These are phyloP conservation scores for Fusarium sp. DNA, from an alignment of 2,329 filamentous ascomycete genomes.

Conservation along the genomic window DNA sequence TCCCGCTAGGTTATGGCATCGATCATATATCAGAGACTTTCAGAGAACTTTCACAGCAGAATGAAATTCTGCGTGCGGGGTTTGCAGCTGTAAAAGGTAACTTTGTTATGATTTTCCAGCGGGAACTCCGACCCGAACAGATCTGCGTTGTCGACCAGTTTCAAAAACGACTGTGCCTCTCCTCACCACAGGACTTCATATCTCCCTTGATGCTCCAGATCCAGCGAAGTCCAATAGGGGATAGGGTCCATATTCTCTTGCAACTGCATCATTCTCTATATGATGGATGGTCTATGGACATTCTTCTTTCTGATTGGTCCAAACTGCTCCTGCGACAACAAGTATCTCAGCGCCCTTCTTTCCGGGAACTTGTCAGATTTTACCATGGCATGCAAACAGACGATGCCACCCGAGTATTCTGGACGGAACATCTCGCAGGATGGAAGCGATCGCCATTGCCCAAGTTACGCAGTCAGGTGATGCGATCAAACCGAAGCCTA, in stretches of 20 bases:
- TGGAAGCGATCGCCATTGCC: slow-evolving; percentile 66
- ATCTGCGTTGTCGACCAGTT: slow-evolving; percentile 53
- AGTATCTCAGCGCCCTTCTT: slow-evolving; percentile 62
- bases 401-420: slow-evolving; percentile 67
- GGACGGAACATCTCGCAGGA: slow-evolving; percentile 71
- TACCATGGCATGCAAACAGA: slow-evolving; percentile 48
- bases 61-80: slow-evolving; percentile 77
- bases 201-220: slow-evolving; percentile 72
- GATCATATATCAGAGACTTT: slow-evolving; percentile 61
- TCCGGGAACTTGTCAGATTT: slow-evolving; percentile 65
- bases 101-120: slow-evolving; percentile 67
- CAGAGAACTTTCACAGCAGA: slow-evolving; percentile 57
- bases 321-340: slow-evolving; percentile 51
- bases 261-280: slow-evolving; percentile 86
- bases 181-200: slow-evolving; percentile 54
- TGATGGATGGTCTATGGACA: slow-evolving; percentile 91
- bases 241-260: slow-evolving; percentile 52
- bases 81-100: slow-evolving; percentile 65
- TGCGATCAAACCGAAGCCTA: slow-evolving; percentile 12
- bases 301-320: slow-evolving; percentile 74
- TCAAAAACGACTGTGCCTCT: slow-evolving; percentile 51
- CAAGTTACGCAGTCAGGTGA: slow-evolving; percentile 51
- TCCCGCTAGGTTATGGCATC: slow-evolving; percentile 50
- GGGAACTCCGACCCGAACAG: slow-evolving; percentile 53
- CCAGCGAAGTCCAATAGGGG: slow-evolving; percentile 8